A percentile compares a stretch with the other conserved stretches of the same genome.
Conservation (phyloP, 2,329 filamentous ascomycete genomes). For the Ramularia endophylla region DNA sequence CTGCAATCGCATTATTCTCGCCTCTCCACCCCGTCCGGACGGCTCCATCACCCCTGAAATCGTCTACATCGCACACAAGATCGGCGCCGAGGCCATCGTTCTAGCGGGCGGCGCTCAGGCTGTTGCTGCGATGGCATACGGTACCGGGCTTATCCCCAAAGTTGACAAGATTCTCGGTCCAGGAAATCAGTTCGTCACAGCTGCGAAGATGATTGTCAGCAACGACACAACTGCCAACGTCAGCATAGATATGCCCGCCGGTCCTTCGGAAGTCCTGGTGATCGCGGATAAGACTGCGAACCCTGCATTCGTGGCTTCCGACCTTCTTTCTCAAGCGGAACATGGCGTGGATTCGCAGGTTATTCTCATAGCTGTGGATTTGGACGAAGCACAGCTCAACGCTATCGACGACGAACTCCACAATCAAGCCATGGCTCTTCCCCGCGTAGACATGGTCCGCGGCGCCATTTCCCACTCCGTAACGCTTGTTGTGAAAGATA, state of each 20-base stretch:
- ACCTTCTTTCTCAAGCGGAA: constrained; percentile 91
- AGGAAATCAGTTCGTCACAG: constrained; percentile 97
- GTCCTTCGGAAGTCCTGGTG: constrained; percentile 94
- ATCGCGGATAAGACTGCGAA: constrained; percentile 83
- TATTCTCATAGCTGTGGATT: constrained; percentile 76
- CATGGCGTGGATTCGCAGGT: constrained; percentile 97
- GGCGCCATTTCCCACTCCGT: constrained; percentile 88
- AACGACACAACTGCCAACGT: constrained; percentile 96
- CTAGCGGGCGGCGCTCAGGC: constrained; percentile 94
- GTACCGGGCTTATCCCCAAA: constrained; percentile 88
- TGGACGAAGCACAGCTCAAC: constrained; percentile 63
- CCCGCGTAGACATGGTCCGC: constrained; percentile 86
- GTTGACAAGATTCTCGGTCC: constrained; percentile 98
- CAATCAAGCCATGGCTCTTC: constrained; percentile 76
- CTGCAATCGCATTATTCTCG: constrained; percentile 89
- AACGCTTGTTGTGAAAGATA: constrained; percentile 69
- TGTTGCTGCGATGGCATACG: constrained; percentile 94
- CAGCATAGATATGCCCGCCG: constrained; percentile 97
- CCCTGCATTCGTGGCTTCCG: constrained; percentile 90
- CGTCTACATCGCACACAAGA: constrained; percentile 94
- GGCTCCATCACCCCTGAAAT: constrained; percentile 93
- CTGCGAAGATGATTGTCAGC: constrained; percentile 95
- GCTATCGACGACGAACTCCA: constrained; percentile 92
- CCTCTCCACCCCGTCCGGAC: constrained; percentile 82
- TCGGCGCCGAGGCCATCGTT: constrained; percentile 92